These are phyloP conservation scores for Akanthomyces uredinophilus DNA, from an alignment of 2,329 filamentous ascomycete genomes.

Conservation along the genomic window DNA sequence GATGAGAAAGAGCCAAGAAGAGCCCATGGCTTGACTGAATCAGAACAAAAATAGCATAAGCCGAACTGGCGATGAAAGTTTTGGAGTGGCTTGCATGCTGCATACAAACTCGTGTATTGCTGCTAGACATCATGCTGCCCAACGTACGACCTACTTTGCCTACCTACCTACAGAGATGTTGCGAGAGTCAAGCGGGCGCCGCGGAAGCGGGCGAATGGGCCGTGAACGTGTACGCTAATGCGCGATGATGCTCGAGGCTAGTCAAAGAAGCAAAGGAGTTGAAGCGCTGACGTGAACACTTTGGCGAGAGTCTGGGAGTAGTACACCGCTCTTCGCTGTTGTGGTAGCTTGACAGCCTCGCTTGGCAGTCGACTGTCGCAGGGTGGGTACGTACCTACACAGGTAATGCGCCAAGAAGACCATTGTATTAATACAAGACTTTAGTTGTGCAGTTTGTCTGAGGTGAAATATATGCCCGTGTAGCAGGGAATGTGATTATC, in stretches of 20 bases:
- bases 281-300: not conserved
- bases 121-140: not conserved
- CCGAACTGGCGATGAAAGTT: not conserved
- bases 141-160: no score
- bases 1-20: not conserved
- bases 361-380: not conserved
- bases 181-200: not conserved
- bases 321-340: conserved; percentile 5
- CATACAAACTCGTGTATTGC: conserved; percentile 23
- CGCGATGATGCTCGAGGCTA: not conserved
- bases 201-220: not conserved
- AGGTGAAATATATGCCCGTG: not conserved
- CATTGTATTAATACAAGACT: not conserved
- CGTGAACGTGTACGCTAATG: not conserved
- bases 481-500: not conserved
- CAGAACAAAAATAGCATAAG: no score
- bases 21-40: not conserved
- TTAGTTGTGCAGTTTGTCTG: not conserved
- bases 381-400: not conserved
- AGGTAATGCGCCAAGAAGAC: no score
- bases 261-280: not conserved
- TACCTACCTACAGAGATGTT: not conserved
- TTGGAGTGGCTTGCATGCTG: conserved; percentile 27
- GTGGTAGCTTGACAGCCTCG: not conserved
- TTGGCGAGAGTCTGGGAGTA: not conserved